Evolutionary conservation across 805 yeast genomes (phyloP).

Genomic region (Tetrapisispora taiwanensis): DNA sequence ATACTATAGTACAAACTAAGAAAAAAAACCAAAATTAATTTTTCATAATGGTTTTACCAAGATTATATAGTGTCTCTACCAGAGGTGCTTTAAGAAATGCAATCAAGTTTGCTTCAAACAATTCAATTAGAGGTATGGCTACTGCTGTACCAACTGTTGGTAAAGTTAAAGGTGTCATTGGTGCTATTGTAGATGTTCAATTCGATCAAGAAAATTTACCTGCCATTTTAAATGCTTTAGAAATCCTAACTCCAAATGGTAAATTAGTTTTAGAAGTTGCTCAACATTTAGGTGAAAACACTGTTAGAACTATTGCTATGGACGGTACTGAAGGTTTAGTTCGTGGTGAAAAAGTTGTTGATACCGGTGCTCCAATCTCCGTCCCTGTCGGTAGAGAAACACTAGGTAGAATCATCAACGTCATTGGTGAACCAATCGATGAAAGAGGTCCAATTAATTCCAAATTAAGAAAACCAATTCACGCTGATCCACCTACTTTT

Average conservation of each 20-base stretch:
- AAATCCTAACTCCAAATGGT: slow-evolving; percentile 69
- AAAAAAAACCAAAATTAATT: too few relatives aligned
- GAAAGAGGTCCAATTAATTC: slow-evolving; percentile 98
- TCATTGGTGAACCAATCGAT: slow-evolving; percentile 98
- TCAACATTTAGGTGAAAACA: slow-evolving; percentile 99
- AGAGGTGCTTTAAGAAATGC: slow-evolving; percentile 86
- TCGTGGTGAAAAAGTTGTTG: slow-evolving; percentile 85
- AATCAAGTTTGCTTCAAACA: slow-evolving; percentile 63
- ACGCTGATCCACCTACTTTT: slow-evolving; percentile 94
- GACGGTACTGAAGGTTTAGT: slow-evolving; percentile 99
- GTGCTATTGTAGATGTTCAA: slow-evolving; percentile 99
- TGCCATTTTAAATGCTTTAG: slow-evolving; percentile 93
- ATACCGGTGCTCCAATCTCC: slow-evolving; percentile 97
- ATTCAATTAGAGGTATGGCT: slow-evolving; percentile 42
- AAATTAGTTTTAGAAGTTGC: slow-evolving; percentile 94
- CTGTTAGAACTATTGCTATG: slow-evolving; percentile 99
- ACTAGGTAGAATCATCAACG: slow-evolving; percentile 96
- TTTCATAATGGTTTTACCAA: slow-evolving; percentile 38
- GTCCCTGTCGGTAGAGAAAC: slow-evolving; percentile 99
- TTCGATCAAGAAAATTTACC: slow-evolving; percentile 96
- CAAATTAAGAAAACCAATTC: slow-evolving; percentile 93
- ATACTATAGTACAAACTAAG: too few relatives aligned
- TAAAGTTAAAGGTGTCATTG: slow-evolving; percentile 93
- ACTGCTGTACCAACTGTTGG: slow-evolving; percentile 51
- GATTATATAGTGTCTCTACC: slow-evolving; percentile 54